A percentile compares a stretch with the other conserved stretches of the same genome.
These are phyloP conservation scores for Lentinula raphanica DNA, from an alignment of 768 basidiomycete genomes.

Conservation along the genomic window DNA sequence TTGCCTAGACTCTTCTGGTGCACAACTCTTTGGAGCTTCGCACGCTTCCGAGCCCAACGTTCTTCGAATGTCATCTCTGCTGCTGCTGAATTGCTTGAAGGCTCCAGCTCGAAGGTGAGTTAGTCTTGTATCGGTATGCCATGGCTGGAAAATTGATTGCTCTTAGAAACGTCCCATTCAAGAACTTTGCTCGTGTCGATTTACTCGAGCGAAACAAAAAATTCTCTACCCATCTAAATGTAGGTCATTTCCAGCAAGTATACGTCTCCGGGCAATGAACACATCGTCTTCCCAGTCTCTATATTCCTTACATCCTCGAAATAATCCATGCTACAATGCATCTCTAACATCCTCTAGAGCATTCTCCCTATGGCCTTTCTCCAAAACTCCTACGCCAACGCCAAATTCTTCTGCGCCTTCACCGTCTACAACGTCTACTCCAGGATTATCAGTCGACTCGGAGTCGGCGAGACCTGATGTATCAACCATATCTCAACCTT, in stretches of 20 bases:
- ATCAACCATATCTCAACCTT: not conserved
- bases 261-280: not conserved
- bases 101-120: not conserved
- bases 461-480: not conserved
- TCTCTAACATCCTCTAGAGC: not conserved
- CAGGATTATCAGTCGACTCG: not conserved
- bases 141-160: too few relatives aligned
- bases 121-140: too few relatives aligned
- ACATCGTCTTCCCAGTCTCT: not conserved
- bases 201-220: not conserved
- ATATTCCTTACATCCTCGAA: not conserved
- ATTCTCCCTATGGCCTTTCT: not conserved
- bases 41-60: too few relatives aligned
- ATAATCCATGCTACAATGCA: not conserved
- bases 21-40: too few relatives aligned
- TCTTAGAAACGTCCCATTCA: not conserved
- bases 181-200: not conserved
- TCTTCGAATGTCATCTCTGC: not conserved
- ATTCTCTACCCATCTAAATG: not conserved
- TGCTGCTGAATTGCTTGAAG: not conserved
- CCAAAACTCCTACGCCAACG: not conserved
- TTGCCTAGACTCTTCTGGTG: too few relatives aligned
- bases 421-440: too few relatives aligned
- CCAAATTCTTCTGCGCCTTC: too few relatives aligned
- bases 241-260: not conserved